These are phyloP conservation scores for Candida piceae DNA, from an alignment of 805 yeast genomes.

Conservation along the genomic window DNA sequence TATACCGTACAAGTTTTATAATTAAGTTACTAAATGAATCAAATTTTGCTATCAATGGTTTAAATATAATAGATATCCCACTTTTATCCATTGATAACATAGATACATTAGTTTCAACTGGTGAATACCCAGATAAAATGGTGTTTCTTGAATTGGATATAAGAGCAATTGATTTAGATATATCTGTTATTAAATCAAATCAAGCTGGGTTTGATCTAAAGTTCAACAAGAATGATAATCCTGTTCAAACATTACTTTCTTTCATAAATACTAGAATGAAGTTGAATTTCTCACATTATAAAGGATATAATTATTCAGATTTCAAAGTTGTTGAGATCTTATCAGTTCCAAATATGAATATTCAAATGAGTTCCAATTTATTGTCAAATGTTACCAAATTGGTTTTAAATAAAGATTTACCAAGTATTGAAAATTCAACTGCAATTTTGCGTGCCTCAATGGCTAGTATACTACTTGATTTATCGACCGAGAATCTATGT, in stretches of 20 bases:
- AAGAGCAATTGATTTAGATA: constrained; percentile 13
- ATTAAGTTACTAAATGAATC: constrained; percentile 19
- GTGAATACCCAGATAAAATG: constrained; percentile 4
- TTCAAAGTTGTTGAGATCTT: constrained; percentile 24
- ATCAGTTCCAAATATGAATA: constrained; percentile 26
- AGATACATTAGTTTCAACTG: constrained; percentile 1
- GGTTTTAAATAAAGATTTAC: constrained; percentile 11
- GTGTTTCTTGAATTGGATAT: constrained; percentile 14
- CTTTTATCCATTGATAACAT: constrained; percentile 13
- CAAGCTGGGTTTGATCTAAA: constrained; percentile 43
- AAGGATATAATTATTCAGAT: constrained; percentile 5
- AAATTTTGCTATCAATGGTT: constrained; percentile 17
- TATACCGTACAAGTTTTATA: constrained; percentile 14
- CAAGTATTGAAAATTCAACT: constrained; percentile 27
- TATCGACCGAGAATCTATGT: constrained; percentile 36
- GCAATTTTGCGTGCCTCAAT: constrained; percentile 34
- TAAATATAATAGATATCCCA: constrained; percentile 25
- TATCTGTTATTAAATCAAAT: constrained; percentile 14
- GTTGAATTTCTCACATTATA: constrained; percentile 18
- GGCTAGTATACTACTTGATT: constrained; percentile 41
- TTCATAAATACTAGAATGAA: constrained; percentile 32
- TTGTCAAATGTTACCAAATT: constrained; percentile 13
- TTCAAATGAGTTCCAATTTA: constrained; percentile 17
- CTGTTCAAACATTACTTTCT: constrained; percentile 34
- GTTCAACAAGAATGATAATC: constrained; percentile 37